A percentile compares a stretch with the other conserved stretches of the same genome.
Evolutionary conservation across 2,329 filamentous ascomycete genomes (phyloP).

Genomic region (Talaromyces pinophilus): DNA sequence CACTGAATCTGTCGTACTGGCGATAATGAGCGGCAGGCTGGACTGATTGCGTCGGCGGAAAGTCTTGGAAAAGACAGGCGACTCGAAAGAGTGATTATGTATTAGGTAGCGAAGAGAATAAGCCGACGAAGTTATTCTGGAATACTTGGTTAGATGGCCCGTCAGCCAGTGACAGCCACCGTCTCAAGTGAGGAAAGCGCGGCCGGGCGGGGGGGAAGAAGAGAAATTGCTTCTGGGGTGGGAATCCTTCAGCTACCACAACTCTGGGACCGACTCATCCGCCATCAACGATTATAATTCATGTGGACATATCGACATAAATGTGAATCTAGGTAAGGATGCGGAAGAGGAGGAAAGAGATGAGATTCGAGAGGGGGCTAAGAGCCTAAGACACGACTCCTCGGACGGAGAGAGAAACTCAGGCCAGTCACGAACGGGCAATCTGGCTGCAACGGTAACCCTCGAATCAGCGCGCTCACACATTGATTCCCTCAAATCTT

Average conservation of each 20-base stretch:
- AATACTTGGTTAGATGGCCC: neutral
- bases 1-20: neutral
- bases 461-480: conserved; percentile 10
- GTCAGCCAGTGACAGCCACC: neutral
- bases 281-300: neutral
- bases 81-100: neutral
- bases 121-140: neutral
- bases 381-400: conserved; percentile 12
- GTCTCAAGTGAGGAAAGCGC: conserved; percentile 12
- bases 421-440: conserved; percentile 6
- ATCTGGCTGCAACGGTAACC: conserved; percentile 20
- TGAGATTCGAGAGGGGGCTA: neutral
- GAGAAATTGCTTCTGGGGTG: conserved; percentile 1
- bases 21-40: neutral
- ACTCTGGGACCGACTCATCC: conserved; percentile 3
- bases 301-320: neutral
- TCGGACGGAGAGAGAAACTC: neutral
- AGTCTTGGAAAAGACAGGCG: neutral
- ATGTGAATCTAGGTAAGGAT: neutral
- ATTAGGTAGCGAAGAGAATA: neutral
- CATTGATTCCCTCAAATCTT: neutral
- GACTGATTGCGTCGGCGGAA: neutral
- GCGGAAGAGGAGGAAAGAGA: neutral
- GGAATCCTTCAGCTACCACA: conserved; percentile 9
- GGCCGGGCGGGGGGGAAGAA: neutral